Conservation (phyloP, 2,329 filamentous ascomycete genomes). For the Trichoderma atroviride region DNA sequence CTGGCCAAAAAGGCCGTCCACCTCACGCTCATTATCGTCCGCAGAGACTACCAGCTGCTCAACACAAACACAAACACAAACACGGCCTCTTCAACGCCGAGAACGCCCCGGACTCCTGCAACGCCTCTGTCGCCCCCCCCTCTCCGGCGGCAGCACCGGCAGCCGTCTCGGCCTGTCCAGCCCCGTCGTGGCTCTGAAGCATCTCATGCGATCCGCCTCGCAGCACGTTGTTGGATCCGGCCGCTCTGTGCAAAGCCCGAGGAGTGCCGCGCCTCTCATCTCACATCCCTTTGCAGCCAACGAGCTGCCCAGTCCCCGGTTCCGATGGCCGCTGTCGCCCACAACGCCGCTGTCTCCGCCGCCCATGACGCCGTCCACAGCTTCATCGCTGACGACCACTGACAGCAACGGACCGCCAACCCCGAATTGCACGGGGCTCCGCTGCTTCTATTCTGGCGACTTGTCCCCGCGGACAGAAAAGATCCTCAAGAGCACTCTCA, state of each 20-base stretch:
- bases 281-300: constrained; percentile 38
- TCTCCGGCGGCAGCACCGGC: constrained; percentile 24
- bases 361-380: constrained; percentile 53
- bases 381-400: constrained; percentile 42
- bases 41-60: constrained; percentile 59
- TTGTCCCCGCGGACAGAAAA: constrained; percentile 52
- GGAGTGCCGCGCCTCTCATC: constrained; percentile 38
- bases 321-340: constrained; percentile 42
- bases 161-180: constrained; percentile 40
- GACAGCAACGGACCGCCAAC: constrained; percentile 39
- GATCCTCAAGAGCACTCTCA: constrained; percentile 51
- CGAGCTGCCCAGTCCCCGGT: constrained; percentile 35
- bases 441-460: constrained; percentile 52
- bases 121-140: constrained; percentile 32
- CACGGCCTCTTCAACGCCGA: constrained; percentile 32
- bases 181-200: constrained; percentile 40
- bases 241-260: constrained; percentile 32
- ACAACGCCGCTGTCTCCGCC: constrained; percentile 45
- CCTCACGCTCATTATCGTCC: constrained; percentile 60
- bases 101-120: constrained; percentile 38
- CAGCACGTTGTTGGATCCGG: constrained; percentile 31
- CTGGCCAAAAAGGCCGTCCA: constrained; percentile 59
- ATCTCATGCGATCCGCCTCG: constrained; percentile 37
- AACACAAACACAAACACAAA: constrained; percentile 31
- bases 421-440: constrained; percentile 50